Base-by-base conservation (phyloP, 2,329 filamentous ascomycete species). In the Xylariaceae sp. region DNA sequence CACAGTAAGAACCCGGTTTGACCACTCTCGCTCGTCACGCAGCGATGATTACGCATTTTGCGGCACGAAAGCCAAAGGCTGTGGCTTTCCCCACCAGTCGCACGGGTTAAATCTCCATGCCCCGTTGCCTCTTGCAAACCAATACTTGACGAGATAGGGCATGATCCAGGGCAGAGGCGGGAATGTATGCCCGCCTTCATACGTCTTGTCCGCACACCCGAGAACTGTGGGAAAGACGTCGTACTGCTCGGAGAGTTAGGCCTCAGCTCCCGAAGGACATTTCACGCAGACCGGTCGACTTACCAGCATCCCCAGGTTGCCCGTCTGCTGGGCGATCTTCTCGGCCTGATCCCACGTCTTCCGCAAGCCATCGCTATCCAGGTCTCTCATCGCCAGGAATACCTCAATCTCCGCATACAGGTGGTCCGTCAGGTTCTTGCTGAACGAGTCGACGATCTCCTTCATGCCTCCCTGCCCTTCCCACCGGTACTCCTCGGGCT, bases 21-120 rank as follows among this genome's bases (percentile, higher is more conserved):
- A n/a, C n/a, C n/a, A n/a, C n/a, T n/a, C n/a, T n/a, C n/a, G n/a
- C n/a, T n/a, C n/a, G n/a, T n/a, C n/a, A n/a, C n/a, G n/a, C n/a
- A n/a, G n/a, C n/a, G n/a, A n/a, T n/a, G n/a, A n/a, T n/a, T n/a
- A n/a, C n/a, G n/a, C n/a, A n/a, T n/a, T n/a, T n/a, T n/a, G n/a
- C n/a, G n/a, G n/a, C n/a, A n/a, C n/a, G n/a, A n/a, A n/a, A n/a
- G n/a, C n/a, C n/a, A n/a, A n/a, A n/a, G n/a, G n/a, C n/a, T n/a
- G n/a, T n/a, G n/a, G n/a, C n/a, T n/a, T n/a, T n/a, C n/a, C n/a
- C n/a, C n/a, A 56, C 9, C 49, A 51, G 19, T 55, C 52, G 36
- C 53, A 56, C 2, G 57, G 55, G 37, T 49, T 51, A 36, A 61
- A 62, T 11, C 53, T 46, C 57, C 57, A 62, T 12, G 49, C 54